Evolutionary conservation across 2,329 filamentous ascomycete genomes (phyloP), one percentile per base, ranked within the genome.

Genomic region (Didymella sp.): DNA sequence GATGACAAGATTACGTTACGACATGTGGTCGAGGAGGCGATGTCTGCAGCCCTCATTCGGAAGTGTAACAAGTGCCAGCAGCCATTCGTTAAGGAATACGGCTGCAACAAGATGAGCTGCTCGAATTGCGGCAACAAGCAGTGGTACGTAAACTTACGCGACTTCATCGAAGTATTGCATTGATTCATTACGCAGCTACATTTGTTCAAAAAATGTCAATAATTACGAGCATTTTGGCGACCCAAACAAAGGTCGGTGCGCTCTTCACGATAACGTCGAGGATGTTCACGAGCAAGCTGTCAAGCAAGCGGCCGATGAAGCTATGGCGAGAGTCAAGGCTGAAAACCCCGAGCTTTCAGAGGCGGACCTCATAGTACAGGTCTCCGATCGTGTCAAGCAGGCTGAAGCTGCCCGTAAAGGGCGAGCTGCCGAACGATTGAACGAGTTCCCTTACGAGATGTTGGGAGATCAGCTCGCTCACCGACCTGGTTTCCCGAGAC

Each of bases 31-130:
- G 92, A 96, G 73, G 91, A 96, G 72, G 91, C 91, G 19, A 94
- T 93, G 89, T 91, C 89, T 2, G 82, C 84, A 15, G 92, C 92
- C 1, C 68, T 96, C 63, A 89, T 96, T 51, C 85, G 92, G 19
- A 86, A 80, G 25, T 96, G 92, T 80, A 91, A 91, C 59, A 80
- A 79, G 60, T 88, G 89, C 76, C 79, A 82, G n/a, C 84, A 86
- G n/a, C 86, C 87, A 0, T 95, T 94, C 66, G 84, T 96, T 72
- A 96, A 96, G 71, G 84, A 88, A 31, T 73, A 79, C 28, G 92
- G 92, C 2, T 96, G 92, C 78, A 96, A 96, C 77, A 93, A 93
- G 76, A 91, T 96, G 84, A 82, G 74, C 0, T 96, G 92, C 73
- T 79, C 84, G 0, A 82, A 82, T n/a, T 87, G 85, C 64, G 58